These are phyloP conservation scores for Hirschfeldia incana DNA, from an alignment of 345 rosid species.

Conservation along the genomic window DNA sequence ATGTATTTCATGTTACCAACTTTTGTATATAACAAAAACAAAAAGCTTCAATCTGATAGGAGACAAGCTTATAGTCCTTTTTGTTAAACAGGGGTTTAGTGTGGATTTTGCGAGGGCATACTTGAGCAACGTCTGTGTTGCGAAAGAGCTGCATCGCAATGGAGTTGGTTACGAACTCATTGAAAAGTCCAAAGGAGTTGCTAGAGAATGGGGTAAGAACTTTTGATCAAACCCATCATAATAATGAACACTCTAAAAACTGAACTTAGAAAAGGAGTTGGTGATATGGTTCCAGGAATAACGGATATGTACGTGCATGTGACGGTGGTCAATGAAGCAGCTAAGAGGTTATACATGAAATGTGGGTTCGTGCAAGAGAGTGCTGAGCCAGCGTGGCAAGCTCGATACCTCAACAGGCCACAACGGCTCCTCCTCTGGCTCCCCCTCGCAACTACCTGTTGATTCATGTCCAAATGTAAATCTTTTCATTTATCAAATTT, in stretches of 20 bases:
- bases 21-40: background rate
- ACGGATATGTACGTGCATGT: slow-evolving; percentile 91
- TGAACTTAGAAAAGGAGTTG: background rate
- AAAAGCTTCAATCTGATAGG: background rate
- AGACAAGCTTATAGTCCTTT: background rate
- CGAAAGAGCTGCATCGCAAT: slow-evolving; percentile 77
- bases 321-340: slow-evolving; percentile 77
- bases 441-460: slow-evolving; percentile 39
- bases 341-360: slow-evolving; percentile 76
- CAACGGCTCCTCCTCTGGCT: slow-evolving; percentile 79
- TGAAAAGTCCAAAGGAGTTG: slow-evolving; percentile 60
- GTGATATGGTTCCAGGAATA: slow-evolving; percentile 59
- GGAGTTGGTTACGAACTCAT: slow-evolving; percentile 70
- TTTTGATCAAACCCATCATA: background rate
- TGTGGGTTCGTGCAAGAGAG: slow-evolving; percentile 68
- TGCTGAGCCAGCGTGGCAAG: slow-evolving; percentile 96
- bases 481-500: background rate
- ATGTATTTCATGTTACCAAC: slow-evolving; percentile 39
- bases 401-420: slow-evolving; percentile 80
- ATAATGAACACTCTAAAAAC: background rate
- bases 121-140: slow-evolving; percentile 89
- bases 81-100: slow-evolving; percentile 52
- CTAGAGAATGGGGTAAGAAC: slow-evolving; percentile 77
- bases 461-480: slow-evolving; percentile 22
- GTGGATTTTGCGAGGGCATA: slow-evolving; percentile 79